These are phyloP conservation scores for Chalaropsis thielavioides DNA, from an alignment of 2,329 filamentous ascomycete species.

Conservation along the genomic window DNA sequence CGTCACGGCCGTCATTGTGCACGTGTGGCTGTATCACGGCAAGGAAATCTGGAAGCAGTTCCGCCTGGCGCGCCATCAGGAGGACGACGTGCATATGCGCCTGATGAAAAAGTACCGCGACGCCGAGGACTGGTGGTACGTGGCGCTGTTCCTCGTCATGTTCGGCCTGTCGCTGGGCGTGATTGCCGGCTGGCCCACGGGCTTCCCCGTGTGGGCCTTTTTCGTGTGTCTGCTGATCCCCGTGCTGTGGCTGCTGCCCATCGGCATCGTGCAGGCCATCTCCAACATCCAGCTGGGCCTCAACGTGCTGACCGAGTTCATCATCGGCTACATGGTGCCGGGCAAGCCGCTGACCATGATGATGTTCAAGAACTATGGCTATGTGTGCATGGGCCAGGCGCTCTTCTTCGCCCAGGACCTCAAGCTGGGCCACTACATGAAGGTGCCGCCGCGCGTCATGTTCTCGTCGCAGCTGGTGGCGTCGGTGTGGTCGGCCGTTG, in stretches of 20 bases:
- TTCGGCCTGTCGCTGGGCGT: constrained; percentile 40
- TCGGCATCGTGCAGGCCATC: constrained; percentile 47
- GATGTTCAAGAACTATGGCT: constrained; percentile 64
- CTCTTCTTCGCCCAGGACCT: constrained; percentile 51
- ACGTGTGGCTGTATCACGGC: constrained; percentile 42
- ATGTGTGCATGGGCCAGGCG: constrained; percentile 52
- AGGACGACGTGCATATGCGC: constrained; percentile 45
- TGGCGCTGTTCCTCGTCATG: constrained; percentile 38
- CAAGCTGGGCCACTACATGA: constrained; percentile 57
- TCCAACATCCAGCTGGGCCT: constrained; percentile 50
- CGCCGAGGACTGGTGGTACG: constrained; percentile 46
- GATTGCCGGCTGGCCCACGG: constrained; percentile 40
- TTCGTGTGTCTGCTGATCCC: constrained; percentile 43
- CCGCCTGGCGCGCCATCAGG: constrained; percentile 39
- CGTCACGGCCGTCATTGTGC: constrained; percentile 44
- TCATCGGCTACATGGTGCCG: constrained; percentile 59
- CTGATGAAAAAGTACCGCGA: constrained; percentile 48
- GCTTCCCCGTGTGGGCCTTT: constrained; percentile 44
- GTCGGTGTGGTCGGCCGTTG: constrained; percentile 45
- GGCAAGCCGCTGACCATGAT: constrained; percentile 59
- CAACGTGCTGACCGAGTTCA: constrained; percentile 59
- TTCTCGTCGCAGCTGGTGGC: constrained; percentile 46
- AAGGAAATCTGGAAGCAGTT: constrained; percentile 41
- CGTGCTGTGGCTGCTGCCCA: constrained; percentile 44
- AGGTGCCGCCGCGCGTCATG: constrained; percentile 45